phyloP scores from a whole-genome alignment of 495 filamentous ascomycete species.

The Aspergillus sclerotiicarbonarius region DNA sequence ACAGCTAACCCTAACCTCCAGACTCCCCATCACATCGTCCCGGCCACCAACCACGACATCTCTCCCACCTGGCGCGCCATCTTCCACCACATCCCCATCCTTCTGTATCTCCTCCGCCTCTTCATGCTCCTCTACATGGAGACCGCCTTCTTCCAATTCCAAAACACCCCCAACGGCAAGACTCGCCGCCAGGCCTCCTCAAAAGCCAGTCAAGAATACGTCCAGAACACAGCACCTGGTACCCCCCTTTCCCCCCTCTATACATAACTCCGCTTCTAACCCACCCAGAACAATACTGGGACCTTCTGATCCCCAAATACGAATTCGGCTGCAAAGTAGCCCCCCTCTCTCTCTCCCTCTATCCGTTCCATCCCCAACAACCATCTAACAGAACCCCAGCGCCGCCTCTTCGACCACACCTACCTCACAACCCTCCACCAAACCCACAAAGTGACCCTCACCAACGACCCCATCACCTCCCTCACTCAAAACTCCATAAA shows the following conservation, averaged over 20 bases:
- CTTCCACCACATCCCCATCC: slow-evolving; percentile 10
- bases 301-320: slow-evolving; percentile 10
- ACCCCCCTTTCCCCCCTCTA: not conserved
- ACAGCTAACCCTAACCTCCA: not conserved
- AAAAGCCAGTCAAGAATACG: slow-evolving; percentile 9
- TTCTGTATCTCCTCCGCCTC: slow-evolving; percentile 14
- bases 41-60: slow-evolving; percentile 7
- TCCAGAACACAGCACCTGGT: slow-evolving; percentile 12
- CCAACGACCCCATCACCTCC: slow-evolving; percentile 11
- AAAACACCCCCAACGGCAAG: slow-evolving; percentile 11
- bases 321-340: slow-evolving; percentile 20
- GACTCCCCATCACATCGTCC: slow-evolving; percentile 17
- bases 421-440: slow-evolving; percentile 22
- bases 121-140: slow-evolving; percentile 19
- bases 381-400: not conserved
- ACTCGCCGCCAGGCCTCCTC: slow-evolving; percentile 5
- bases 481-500: slow-evolving; percentile 8
- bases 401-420: slow-evolving; percentile 20
- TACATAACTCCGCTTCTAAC: not conserved
- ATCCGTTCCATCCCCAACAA: not conserved
- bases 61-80: slow-evolving; percentile 1
- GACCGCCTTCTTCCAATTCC: slow-evolving; percentile 12
- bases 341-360: not conserved
- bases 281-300: slow-evolving; percentile 14
- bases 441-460: slow-evolving; percentile 12